Percentiles rank a stretch among this genome's conserved stretches.
Conservation (phyloP, 345 rosid genomes). For the Moricandia arvensis region DNA sequence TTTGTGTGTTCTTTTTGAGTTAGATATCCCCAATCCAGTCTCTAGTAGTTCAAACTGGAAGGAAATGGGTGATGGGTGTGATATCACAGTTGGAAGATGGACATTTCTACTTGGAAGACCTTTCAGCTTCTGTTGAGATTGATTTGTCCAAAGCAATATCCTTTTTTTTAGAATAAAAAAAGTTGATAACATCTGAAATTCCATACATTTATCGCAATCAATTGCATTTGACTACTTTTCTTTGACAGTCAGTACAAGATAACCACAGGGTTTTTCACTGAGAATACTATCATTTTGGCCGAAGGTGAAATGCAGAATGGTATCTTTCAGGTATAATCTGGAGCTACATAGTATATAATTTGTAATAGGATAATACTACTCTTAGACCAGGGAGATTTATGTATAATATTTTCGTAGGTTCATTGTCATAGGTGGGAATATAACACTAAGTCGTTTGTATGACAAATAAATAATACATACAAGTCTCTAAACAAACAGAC, state of each 20-base stretch:
- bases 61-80: conserved; percentile 94
- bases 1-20: conserved; percentile 15
- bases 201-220: background rate
- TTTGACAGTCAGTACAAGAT: conserved; percentile 68
- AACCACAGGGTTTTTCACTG: conserved; percentile 87
- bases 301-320: conserved; percentile 92
- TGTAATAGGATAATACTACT: too few relatives aligned
- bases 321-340: conserved; percentile 63
- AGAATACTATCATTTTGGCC: conserved; percentile 89
- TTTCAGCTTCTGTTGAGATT: conserved; percentile 88
- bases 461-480: background rate
- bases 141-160: conserved; percentile 92
- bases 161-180: conserved; percentile 46
- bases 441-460: conserved; percentile 13
- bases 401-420: background rate
- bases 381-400: background rate
- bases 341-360: too few relatives aligned
- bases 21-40: conserved; percentile 90
- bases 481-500: too few relatives aligned
- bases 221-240: conserved; percentile 33
- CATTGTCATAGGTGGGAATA: background rate
- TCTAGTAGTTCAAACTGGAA: conserved; percentile 66
- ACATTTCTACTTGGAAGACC: conserved; percentile 90
- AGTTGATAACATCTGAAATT: background rate
- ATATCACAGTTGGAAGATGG: conserved; percentile 98